phyloP scores from a whole-genome alignment of 1,284 basidiomycete genomes.

The Trichosporon coremiiforme region DNA sequence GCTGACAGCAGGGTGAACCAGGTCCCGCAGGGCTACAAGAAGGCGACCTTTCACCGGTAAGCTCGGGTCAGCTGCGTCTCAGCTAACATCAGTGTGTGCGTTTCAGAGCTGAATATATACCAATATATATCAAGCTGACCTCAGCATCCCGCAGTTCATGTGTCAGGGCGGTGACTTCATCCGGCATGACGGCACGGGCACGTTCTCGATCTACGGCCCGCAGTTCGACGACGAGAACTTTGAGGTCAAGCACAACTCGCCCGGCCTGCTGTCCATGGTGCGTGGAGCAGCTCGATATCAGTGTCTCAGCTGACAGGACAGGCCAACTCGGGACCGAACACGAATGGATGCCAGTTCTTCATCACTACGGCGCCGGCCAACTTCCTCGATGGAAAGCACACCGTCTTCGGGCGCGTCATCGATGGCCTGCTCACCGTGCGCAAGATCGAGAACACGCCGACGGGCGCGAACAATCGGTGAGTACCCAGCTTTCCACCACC shows the following conservation, averaged over 20 bases:
- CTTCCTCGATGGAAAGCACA: slow-evolving; percentile 92
- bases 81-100: slow-evolving; percentile 31
- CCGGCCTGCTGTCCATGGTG: slow-evolving; percentile 84
- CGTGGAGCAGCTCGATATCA: too few relatives aligned
- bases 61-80: slow-evolving; percentile 29
- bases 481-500: background rate
- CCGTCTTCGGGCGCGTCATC: slow-evolving; percentile 86
- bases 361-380: slow-evolving; percentile 91
- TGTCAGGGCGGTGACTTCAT: slow-evolving; percentile 69
- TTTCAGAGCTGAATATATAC: background rate
- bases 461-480: slow-evolving; percentile 62
- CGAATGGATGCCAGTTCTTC: slow-evolving; percentile 96
- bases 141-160: slow-evolving; percentile 59
- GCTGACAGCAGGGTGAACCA: slow-evolving; percentile 68
- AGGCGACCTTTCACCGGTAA: slow-evolving; percentile 86
- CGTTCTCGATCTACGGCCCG: slow-evolving; percentile 91
- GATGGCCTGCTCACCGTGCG: slow-evolving; percentile 86
- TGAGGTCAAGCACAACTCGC: slow-evolving; percentile 78
- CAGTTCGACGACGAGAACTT: slow-evolving; percentile 98
- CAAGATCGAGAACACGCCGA: slow-evolving; percentile 92
- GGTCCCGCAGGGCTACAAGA: slow-evolving; percentile 85
- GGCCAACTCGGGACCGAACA: slow-evolving; percentile 90
- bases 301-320: slow-evolving; percentile 45
- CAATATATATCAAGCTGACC: background rate
- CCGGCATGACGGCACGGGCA: slow-evolving; percentile 89